phyloP scores from a whole-genome alignment of 2,329 filamentous ascomycete species.

The Penicillium sp. region DNA sequence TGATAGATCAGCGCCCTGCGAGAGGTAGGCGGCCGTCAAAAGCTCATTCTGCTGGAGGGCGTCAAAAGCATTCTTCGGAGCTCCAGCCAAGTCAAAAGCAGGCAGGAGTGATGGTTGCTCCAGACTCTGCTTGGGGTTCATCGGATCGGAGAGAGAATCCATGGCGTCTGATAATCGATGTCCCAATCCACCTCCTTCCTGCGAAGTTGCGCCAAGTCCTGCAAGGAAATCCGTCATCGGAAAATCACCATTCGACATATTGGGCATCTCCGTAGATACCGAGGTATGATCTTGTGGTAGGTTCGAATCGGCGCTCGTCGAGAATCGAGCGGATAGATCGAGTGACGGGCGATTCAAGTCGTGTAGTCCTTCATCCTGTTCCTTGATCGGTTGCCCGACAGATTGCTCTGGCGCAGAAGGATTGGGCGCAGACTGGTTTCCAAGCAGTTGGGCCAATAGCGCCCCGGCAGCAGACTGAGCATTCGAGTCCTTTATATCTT shows the following conservation, averaged over 20 bases:
- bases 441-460: constrained; percentile 43
- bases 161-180: constrained; percentile 25
- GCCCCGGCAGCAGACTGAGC: constrained; percentile 44
- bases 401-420: constrained; percentile 17
- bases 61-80: constrained; percentile 36
- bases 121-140: constrained; percentile 30
- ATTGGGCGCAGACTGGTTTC: constrained; percentile 31
- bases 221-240: constrained; percentile 17
- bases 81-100: constrained; percentile 34
- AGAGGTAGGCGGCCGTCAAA: constrained; percentile 40
- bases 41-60: constrained; percentile 42
- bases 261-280: constrained; percentile 16
- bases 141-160: constrained; percentile 35
- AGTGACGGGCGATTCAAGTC: constrained; percentile 8
- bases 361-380: constrained; percentile 19
- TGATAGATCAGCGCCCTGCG: constrained; percentile 36
- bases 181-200: constrained; percentile 5
- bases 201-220: constrained; percentile 8
- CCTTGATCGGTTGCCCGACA: constrained; percentile 8
- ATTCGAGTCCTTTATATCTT: constrained; percentile 33
- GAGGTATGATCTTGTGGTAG: constrained; percentile 12
- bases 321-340: constrained; percentile 6
- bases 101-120: constrained; percentile 37
- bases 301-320: constrained; percentile 6
- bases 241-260: constrained; percentile 19